A percentile compares a stretch with the other conserved stretches of the same genome.
These are phyloP conservation scores for Pugionium dolabratum DNA, from an alignment of 345 rosid species.

Conservation along the genomic window DNA sequence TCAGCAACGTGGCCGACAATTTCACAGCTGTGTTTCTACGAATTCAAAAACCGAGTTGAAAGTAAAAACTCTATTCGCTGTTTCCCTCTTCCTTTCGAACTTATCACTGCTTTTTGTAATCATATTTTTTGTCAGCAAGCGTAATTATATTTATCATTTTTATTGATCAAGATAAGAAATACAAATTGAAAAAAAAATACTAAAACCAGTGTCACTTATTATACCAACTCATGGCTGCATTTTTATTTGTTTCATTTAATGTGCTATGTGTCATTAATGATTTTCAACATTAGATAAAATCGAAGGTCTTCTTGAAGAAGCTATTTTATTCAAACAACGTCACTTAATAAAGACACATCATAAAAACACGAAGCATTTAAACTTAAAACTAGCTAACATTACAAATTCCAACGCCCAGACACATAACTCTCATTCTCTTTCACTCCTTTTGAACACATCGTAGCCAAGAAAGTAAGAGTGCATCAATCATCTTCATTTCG, in stretches of 20 bases:
- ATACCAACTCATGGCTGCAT: not conserved
- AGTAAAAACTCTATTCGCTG: conserved; percentile 29
- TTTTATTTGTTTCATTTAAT: not conserved
- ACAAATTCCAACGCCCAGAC: conserved; percentile 2
- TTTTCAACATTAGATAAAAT: not conserved
- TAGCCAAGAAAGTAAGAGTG: conserved; percentile 19
- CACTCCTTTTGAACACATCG: conserved; percentile 7
- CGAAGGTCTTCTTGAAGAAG: not conserved
- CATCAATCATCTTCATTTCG: conserved; percentile 36
- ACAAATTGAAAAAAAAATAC: not conserved
- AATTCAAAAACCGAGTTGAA: conserved; percentile 22
- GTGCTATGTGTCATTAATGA: not conserved
- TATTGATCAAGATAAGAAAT: not conserved
- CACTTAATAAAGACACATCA: conserved; percentile 17
- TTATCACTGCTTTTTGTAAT: conserved; percentile 1
- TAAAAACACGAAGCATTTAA: conserved; percentile 23
- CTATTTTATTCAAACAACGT: conserved; percentile 22
- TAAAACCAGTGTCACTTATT: not conserved
- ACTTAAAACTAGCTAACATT: conserved; percentile 34
- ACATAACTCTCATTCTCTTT: conserved; percentile 16
- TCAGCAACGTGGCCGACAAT: conserved; percentile 40
- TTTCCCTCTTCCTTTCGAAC: conserved; percentile 20
- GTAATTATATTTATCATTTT: not conserved
- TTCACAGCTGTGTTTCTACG: conserved; percentile 25
- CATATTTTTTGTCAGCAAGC: conserved; percentile 16